A percentile compares a stretch with the other conserved stretches of the same genome.
phyloP scores from a whole-genome alignment of 108 stramenopile genomes.

The Cyclotella baltica region DNA sequence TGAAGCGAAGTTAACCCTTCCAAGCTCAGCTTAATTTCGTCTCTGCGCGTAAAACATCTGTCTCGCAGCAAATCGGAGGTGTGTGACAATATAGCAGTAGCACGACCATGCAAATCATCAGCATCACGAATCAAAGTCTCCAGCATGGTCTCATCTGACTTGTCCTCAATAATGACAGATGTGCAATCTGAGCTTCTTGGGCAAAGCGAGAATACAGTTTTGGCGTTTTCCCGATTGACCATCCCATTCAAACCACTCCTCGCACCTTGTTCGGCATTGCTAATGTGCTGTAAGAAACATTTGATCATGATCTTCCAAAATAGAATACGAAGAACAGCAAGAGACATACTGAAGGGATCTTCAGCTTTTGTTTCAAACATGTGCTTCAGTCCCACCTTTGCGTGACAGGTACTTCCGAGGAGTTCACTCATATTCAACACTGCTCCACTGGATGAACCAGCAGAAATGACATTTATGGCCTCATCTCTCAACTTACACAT shows the following conservation, averaged over 20 bases:
- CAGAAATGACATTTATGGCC: constrained; percentile 19
- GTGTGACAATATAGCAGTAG: constrained; percentile 33
- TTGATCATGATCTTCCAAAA: constrained; percentile 46
- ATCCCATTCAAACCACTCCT: neutral
- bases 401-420: constrained; percentile 18
- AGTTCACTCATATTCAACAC: constrained; percentile 11
- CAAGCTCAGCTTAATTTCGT: constrained; percentile 53
- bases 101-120: constrained; percentile 36
- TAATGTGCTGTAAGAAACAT: constrained; percentile 21
- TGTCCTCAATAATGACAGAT: constrained; percentile 30
- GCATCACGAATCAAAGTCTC: constrained; percentile 57
- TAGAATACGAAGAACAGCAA: constrained; percentile 13
- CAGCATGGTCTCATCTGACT: constrained; percentile 22
- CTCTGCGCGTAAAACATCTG: constrained; percentile 42
- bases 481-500: constrained; percentile 27
- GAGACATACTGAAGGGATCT: constrained; percentile 11
- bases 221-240: constrained; percentile 26
- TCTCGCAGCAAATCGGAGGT: constrained; percentile 54
- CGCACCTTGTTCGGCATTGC: neutral
- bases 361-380: constrained; percentile 30
- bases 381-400: constrained; percentile 21
- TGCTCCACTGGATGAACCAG: neutral
- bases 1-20: constrained; percentile 46
- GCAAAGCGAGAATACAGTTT: constrained; percentile 25
- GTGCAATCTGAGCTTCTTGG: neutral